A percentile compares a stretch with the other conserved stretches of the same genome.
phyloP scores from a whole-genome alignment of 108 stramenopile species.

The Aureococcus anophagefferens region DNA sequence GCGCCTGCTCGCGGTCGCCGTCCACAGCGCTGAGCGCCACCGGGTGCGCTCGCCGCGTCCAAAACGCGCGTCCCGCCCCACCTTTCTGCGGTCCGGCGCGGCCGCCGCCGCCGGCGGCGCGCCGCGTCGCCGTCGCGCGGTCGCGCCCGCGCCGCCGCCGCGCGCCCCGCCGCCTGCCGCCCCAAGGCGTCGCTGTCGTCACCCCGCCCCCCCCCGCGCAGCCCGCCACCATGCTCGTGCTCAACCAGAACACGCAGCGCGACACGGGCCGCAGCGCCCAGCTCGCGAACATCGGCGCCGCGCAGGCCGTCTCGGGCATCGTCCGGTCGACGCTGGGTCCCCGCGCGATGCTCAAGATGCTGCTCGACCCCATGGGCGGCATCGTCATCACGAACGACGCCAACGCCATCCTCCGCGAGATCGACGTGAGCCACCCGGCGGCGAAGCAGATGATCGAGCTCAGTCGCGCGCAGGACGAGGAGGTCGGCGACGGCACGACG shows the following conservation, averaged over 20 bases:
- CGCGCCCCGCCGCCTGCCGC: no score
- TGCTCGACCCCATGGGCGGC: constrained; percentile 99
- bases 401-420: constrained; percentile 96
- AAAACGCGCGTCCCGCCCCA: no score
- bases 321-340: constrained; percentile 97
- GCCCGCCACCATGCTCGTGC: background rate
- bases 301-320: constrained; percentile 86
- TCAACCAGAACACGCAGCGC: constrained; percentile 74
- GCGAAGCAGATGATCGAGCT: constrained; percentile 99
- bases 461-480: constrained; percentile 91
- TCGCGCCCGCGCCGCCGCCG: no score
- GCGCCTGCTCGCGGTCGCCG: no score
- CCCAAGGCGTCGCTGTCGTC: no score
- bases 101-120: no score
- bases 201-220: no score
- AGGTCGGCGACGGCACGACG: constrained; percentile 99
- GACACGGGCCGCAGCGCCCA: constrained; percentile 93
- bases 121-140: no score
- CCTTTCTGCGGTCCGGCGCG: no score
- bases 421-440: constrained; percentile 99
- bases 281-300: constrained; percentile 89
- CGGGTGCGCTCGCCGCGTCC: no score
- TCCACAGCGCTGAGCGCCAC: no score
- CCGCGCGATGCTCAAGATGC: constrained; percentile 97
- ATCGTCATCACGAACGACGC: constrained; percentile 99